Conservation (phyloP, 2,329 filamentous ascomycete species). For the Tolypocladium inflatum region DNA sequence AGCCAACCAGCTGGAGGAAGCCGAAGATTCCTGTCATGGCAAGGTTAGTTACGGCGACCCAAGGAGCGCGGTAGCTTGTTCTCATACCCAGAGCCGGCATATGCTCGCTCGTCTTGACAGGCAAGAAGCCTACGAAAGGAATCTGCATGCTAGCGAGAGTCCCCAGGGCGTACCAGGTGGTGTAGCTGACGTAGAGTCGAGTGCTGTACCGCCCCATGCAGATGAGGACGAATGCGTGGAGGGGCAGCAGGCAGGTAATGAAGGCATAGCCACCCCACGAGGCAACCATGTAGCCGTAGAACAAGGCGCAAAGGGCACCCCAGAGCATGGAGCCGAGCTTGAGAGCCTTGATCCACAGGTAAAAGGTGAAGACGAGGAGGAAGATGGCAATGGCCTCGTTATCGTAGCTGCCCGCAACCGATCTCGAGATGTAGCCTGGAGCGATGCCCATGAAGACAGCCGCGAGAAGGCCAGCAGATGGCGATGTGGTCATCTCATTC, state of each 20-base stretch:
- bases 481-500: conserved; percentile 92
- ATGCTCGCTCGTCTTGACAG: conserved; percentile 94
- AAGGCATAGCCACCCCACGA: conserved; percentile 99
- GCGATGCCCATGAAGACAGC: conserved; percentile 96
- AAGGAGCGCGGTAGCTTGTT: conserved; percentile 16
- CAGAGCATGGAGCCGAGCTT: conserved; percentile 96
- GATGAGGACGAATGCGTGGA: conserved; percentile 88
- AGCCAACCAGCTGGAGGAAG: conserved; percentile 84
- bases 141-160: conserved; percentile 98
- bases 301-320: conserved; percentile 88
- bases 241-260: conserved; percentile 92
- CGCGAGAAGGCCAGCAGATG: conserved; percentile 88
- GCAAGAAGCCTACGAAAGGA: conserved; percentile 95
- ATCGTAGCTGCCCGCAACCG: conserved; percentile 96
- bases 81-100: conserved; percentile 82
- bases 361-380: conserved; percentile 96
- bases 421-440: conserved; percentile 95
- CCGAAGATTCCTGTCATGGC: conserved; percentile 73
- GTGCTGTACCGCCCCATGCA: conserved; percentile 96
- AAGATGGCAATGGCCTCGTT: conserved; percentile 99
- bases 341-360: conserved; percentile 96
- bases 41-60: conserved; percentile 7
- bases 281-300: conserved; percentile 99
- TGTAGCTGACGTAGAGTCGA: conserved; percentile 91
- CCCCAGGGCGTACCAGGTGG: conserved; percentile 94